Evolutionary conservation across 2,329 filamentous ascomycete species (phyloP).

Genomic region (Ophiocordyceps camponoti-leonardi): DNA sequence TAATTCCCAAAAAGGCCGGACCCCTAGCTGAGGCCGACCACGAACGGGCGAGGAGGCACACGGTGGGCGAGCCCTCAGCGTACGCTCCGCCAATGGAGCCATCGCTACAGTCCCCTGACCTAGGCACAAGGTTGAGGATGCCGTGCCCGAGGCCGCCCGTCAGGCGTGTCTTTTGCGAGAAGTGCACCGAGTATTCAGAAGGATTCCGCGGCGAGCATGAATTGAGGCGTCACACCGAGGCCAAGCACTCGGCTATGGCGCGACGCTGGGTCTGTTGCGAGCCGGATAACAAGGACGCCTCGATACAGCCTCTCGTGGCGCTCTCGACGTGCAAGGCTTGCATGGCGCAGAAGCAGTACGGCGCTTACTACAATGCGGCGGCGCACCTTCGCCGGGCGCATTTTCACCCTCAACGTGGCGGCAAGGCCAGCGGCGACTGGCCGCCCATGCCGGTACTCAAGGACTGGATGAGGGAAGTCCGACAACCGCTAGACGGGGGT

Average conservation of each 20-base stretch:
- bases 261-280: slow-evolving; percentile 40
- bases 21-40: slow-evolving; percentile 3
- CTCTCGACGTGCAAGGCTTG: slow-evolving; percentile 39
- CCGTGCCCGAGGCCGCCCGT: slow-evolving; percentile 39
- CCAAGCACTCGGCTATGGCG: slow-evolving; percentile 36
- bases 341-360: slow-evolving; percentile 37
- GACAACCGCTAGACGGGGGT: slow-evolving; percentile 29
- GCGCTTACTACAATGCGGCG: slow-evolving; percentile 41
- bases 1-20: neutral
- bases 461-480: slow-evolving; percentile 44
- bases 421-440: slow-evolving; percentile 41
- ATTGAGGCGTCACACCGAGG: slow-evolving; percentile 48
- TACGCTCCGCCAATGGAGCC: slow-evolving; percentile 20
- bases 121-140: slow-evolving; percentile 16
- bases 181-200: slow-evolving; percentile 67
- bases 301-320: slow-evolving; percentile 30
- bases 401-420: slow-evolving; percentile 36
- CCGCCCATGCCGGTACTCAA: slow-evolving; percentile 39
- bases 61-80: slow-evolving; percentile 27
- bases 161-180: slow-evolving; percentile 56
- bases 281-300: slow-evolving; percentile 20
- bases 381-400: slow-evolving; percentile 40
- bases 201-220: slow-evolving; percentile 89
- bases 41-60: slow-evolving; percentile 20
- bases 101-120: slow-evolving; percentile 23